These are phyloP conservation scores for Stephanodiscus triporus DNA, from an alignment of 108 stramenopile genomes.

Conservation along the genomic window DNA sequence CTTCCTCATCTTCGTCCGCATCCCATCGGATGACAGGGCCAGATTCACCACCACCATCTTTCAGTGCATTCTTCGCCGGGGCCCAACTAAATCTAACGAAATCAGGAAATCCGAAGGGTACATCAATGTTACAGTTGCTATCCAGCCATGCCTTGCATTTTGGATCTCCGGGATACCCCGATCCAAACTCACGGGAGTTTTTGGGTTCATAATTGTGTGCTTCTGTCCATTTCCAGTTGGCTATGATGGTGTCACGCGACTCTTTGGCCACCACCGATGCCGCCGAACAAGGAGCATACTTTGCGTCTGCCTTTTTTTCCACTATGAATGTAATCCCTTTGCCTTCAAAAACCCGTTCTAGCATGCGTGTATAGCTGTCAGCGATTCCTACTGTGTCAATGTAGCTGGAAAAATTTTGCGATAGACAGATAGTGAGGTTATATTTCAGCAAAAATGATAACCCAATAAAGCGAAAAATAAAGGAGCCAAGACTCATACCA, in stretches of 20 bases:
- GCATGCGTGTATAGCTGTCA: constrained; percentile 58
- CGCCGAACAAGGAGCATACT: constrained; percentile 87
- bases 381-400: constrained; percentile 92
- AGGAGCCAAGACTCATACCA: constrained; percentile 30
- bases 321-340: constrained; percentile 81
- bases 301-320: constrained; percentile 92
- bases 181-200: constrained; percentile 47
- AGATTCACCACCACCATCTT: constrained; percentile 39
- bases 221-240: constrained; percentile 70
- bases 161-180: constrained; percentile 83
- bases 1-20: constrained; percentile 67
- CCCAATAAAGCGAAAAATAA: background rate
- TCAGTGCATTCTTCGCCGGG: constrained; percentile 60
- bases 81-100: constrained; percentile 84
- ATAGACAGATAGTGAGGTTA: background rate
- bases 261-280: constrained; percentile 90
- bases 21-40: constrained; percentile 50
- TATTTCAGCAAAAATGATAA: background rate
- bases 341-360: constrained; percentile 71
- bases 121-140: constrained; percentile 52
- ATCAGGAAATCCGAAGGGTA: constrained; percentile 79
- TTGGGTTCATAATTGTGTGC: constrained; percentile 26
- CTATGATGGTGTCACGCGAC: constrained; percentile 66
- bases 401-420: constrained; percentile 13
- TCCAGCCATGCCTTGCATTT: constrained; percentile 77